Conservation (phyloP, 805 yeast genomes). For the Sugiyamaella boreocaroliniensis region DNA sequence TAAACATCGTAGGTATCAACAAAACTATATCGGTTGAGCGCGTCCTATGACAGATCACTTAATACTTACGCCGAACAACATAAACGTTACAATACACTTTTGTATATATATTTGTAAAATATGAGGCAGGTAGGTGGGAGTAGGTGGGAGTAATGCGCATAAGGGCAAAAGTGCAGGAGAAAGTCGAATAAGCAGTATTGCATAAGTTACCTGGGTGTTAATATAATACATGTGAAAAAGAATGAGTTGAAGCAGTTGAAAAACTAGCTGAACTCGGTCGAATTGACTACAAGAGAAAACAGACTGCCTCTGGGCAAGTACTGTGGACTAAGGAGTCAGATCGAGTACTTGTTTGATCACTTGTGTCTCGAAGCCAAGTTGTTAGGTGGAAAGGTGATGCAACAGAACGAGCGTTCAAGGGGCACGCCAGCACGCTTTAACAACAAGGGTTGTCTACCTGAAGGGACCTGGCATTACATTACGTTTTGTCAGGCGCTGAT, state of each 20-base stretch:
- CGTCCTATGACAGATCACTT: no score
- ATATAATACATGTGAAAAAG: neutral
- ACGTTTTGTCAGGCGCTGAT: constrained; percentile 16
- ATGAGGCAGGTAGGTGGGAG: no score
- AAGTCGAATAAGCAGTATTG: neutral
- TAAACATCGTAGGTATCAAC: no score
- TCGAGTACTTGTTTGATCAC: neutral
- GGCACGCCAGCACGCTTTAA: constrained; percentile 1
- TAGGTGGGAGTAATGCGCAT: no score
- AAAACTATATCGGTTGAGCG: no score
- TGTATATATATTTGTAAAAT: no score
- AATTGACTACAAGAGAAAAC: neutral
- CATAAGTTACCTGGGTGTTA: neutral
- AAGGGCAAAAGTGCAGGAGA: neutral
- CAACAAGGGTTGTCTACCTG: constrained; percentile 12
- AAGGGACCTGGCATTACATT: constrained; percentile 8
- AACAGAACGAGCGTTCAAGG: neutral
- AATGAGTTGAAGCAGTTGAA: constrained; percentile 1
- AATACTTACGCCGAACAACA: no score
- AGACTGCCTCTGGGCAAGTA: neutral
- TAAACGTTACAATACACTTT: no score
- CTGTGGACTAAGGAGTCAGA: neutral
- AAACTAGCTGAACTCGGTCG: neutral
- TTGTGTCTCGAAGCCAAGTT: constrained; percentile 11
- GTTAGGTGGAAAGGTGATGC: constrained; percentile 8